Evolutionary conservation across 164 flowering plant species (phyloP), one percentile per base, ranked within the genome.

Genomic region (Euptelea pleiosperma): DNA sequence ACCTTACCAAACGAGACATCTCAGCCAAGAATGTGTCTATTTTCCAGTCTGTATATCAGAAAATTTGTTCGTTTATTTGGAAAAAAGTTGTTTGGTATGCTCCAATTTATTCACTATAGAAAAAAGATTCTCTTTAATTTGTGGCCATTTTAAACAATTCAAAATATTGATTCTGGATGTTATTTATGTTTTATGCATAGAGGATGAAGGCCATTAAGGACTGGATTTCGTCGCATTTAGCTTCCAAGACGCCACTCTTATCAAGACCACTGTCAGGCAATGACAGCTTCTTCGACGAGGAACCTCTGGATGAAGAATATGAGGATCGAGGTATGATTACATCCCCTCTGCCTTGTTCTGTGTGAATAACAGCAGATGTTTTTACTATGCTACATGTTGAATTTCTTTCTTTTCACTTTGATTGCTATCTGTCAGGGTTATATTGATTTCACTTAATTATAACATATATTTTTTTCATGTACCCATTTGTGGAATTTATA

Each of bases 201-300:
- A 72, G 57, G 57, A 88, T 91, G 98, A 81, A 82, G 74, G 72
- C 82, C 55, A 29, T 89, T 34, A 81, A 79, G 62, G 95, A 91
- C 53, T 91, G 98, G 98, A 73, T 85, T 52, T 78, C 81, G 3
- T 67, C 86, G 62, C 98, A 91, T 63, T 26, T 86, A 31, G 59
- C 83, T 47, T 78, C 89, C 43, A 81, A 77, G 55, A 74, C 89
- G 7, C 19, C 78, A 68, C 80, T 74, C 22, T 67, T 81, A 12
- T 69, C 82, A 26, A 77, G 82, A 64, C 83, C 83, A 29, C 51
- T 79, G 46, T 75, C 84, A n/a, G 66, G 71, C 49, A 70, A 75
- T 68, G 79, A 61, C 33, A 60, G 55, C 52, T 68, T 71, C 57
- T 60, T 77, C 41, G 56, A 43, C 15, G 85, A 70, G 48, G 83